Conservation (phyloP, 2,329 filamentous ascomycete species). For the Paramyrothecium sp. region DNA sequence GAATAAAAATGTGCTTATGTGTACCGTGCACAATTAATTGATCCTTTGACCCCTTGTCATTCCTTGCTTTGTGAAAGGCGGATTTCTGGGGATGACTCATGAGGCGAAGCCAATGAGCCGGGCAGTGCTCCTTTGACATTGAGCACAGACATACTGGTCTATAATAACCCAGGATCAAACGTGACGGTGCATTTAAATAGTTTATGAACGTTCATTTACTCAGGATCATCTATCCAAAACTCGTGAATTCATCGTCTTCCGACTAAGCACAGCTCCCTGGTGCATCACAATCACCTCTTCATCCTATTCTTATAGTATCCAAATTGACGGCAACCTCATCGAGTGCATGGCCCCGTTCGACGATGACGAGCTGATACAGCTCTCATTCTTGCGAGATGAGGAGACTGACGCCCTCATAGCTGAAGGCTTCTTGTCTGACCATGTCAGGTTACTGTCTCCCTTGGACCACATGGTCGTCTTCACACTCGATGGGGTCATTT, state of each 20-base stretch:
- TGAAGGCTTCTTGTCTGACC: constrained; percentile 15
- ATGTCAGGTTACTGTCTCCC: constrained; percentile 13
- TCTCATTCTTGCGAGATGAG: constrained; percentile 23
- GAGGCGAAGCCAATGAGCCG: neutral
- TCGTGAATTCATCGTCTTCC: too few relatives aligned
- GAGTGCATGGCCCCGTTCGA: neutral
- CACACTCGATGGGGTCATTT: constrained; percentile 16
- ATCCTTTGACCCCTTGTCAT: too few relatives aligned
- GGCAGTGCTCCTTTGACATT: neutral
- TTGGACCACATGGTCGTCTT: constrained; percentile 16
- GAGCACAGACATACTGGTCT: too few relatives aligned
- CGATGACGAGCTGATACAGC: constrained; percentile 23
- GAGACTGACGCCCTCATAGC: constrained; percentile 23
- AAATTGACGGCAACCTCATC: neutral
- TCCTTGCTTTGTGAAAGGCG: neutral
- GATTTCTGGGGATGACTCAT: neutral
- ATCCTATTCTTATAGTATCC: neutral
- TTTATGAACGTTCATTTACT: too few relatives aligned
- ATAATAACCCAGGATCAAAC: too few relatives aligned
- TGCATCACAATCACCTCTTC: neutral
- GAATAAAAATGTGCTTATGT: too few relatives aligned
- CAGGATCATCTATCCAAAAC: too few relatives aligned
- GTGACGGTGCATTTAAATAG: too few relatives aligned
- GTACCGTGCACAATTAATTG: too few relatives aligned
- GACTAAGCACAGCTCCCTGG: too few relatives aligned